A percentile compares a stretch with the other conserved stretches of the same genome.
Evolutionary conservation across 495 filamentous ascomycete genomes (phyloP).

Genomic region (Neurospora sp.): DNA sequence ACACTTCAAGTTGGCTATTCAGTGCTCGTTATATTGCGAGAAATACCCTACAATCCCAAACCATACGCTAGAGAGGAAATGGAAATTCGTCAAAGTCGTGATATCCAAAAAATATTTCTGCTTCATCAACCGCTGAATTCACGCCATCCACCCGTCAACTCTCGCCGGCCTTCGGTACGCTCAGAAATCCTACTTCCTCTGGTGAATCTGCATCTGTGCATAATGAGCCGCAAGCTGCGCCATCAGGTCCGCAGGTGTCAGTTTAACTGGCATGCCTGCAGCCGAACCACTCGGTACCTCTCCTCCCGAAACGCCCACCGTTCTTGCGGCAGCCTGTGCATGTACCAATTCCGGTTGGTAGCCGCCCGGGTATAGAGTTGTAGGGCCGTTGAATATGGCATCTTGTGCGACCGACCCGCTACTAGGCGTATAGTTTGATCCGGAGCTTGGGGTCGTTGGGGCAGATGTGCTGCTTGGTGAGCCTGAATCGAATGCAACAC

Average conservation of each 20-base stretch:
- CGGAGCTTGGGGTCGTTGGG: not conserved
- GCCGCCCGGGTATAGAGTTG: not conserved
- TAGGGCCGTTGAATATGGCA: not conserved
- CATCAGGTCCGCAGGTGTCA: not conserved
- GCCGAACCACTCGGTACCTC: not conserved
- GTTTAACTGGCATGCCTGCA: not conserved
- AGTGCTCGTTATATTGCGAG: not conserved
- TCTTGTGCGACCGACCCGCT: not conserved
- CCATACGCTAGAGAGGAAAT: not conserved
- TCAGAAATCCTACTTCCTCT: not conserved
- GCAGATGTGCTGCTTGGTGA: not conserved
- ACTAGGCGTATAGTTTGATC: not conserved
- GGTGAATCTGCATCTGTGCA: not conserved
- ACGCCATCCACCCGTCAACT: not conserved
- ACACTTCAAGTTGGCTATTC: not conserved
- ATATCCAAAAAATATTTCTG: not conserved
- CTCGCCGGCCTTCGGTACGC: not conserved
- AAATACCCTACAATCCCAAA: not conserved
- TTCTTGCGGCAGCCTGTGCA: not conserved
- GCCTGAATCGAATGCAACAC: not conserved
- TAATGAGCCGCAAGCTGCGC: not conserved
- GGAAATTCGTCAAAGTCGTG: not conserved
- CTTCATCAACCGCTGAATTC: not conserved
- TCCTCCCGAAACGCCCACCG: not conserved
- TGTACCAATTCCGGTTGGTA: not conserved